Evolutionary conservation across 179 eudicot genomes (phyloP), one percentile per base, ranked within the genome.

Genomic region (Silene noctiflora): DNA sequence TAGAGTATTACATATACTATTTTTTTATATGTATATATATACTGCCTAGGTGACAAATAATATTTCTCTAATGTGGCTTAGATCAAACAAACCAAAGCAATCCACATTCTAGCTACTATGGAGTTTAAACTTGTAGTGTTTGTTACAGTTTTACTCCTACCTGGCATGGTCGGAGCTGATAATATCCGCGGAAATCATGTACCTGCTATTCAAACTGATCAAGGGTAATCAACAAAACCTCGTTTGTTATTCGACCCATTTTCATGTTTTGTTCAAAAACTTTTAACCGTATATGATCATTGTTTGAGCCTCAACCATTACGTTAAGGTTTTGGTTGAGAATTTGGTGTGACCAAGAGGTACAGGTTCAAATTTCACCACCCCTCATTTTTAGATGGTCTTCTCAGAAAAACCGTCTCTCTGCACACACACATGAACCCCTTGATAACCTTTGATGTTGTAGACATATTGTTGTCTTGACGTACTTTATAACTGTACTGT

Each of bases 41-140:
- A 51, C 44, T 39, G 64, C 25, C 8, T 74, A 35, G 13, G 27
- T 46, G 59, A 60, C 4, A 22, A 35, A 16, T 16, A 56, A 56
- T 56, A 56, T 56, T 56, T 56, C 20, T 16, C 20, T 56, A 16
- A 56, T 56, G 60, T 71, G 74, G 58, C 25, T 51, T 46, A 61
- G 16, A 77, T 29, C 21, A 62, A 42, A 42, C 48, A 9, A 62
- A 73, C 14, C 27, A 81, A 69, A 64, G 55, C 33, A 59, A 21
- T 53, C 72, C 63, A 22, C 42, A 63, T 8, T 31, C 73, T 77
- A 70, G 20, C 60, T 56, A 56, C 3, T 19, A 16, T 63, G 51
- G 31, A 65, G 24, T 69, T 39, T 66, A 78, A 67, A 64, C 53
- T 75, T 68, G 73, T 76, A 72, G 35, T 71, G 24, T 48, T 82